A percentile compares a stretch with the other conserved stretches of the same genome.
Conservation (phyloP, 2,329 filamentous ascomycete species). For the Ceratocystis diversiconidia region DNA sequence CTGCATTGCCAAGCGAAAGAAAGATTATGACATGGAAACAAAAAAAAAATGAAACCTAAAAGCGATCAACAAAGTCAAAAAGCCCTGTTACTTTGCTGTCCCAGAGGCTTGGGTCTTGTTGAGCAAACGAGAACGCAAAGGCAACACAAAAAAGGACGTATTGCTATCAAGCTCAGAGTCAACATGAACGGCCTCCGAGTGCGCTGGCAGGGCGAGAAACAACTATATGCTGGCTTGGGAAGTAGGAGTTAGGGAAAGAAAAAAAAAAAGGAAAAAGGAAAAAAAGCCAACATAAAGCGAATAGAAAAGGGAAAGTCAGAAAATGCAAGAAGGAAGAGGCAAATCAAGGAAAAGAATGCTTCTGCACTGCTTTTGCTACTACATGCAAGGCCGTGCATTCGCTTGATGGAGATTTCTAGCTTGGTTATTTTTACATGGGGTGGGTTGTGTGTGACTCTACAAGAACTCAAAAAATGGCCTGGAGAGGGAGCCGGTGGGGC, state of each 20-base stretch:
- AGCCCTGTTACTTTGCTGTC: background rate
- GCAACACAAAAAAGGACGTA: background rate
- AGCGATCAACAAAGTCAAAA: no score
- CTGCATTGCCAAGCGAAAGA: background rate
- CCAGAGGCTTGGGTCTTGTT: background rate
- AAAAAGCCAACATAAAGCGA: no score
- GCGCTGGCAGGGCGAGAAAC: background rate
- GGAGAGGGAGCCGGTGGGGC: conserved; percentile 2
- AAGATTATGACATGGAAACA: background rate
- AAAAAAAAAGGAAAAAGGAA: background rate
- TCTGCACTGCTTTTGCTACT: no score
- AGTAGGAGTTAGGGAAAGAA: background rate
- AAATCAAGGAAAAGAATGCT: background rate
- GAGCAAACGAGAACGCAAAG: background rate
- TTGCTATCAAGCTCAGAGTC: background rate
- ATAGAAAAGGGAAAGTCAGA: no score
- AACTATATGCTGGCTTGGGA: background rate
- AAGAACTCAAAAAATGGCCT: background rate
- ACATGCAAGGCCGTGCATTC: no score
- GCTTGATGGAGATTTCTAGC: no score
- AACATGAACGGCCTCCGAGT: background rate
- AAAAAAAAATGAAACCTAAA: background rate
- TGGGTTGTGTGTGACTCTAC: background rate
- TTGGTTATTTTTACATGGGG: no score
- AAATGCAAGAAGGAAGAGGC: background rate